phyloP scores from a whole-genome alignment of 352 stramenopile species.

The Thalassiosira allenii region DNA sequence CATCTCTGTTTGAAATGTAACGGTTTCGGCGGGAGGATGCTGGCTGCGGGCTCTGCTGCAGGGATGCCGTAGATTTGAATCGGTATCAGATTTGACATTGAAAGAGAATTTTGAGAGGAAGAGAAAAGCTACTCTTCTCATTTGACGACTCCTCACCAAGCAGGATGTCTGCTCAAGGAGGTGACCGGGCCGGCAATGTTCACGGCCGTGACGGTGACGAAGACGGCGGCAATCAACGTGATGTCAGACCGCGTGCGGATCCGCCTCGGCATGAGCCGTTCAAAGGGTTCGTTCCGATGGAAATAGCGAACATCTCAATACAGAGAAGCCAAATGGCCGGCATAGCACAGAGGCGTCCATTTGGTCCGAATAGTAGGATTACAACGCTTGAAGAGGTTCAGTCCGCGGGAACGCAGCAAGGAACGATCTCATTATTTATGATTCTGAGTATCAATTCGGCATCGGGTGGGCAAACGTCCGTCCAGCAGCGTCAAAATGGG shows the following conservation, averaged over 20 bases:
- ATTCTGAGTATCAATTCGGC: neutral
- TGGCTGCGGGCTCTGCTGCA: neutral
- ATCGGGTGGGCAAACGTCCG: neutral
- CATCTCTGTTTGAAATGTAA: neutral
- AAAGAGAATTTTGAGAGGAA: too few species aligned
- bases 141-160: neutral
- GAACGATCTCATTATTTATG: neutral
- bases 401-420: neutral
- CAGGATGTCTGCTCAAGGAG: too few species aligned
- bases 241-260: neutral
- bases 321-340: too few species aligned
- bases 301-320: neutral
- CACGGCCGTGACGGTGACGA: neutral
- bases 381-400: neutral
- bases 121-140: neutral
- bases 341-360: too few species aligned
- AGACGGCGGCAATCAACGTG: neutral
- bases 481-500: slow-evolving; percentile 2
- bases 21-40: neutral
- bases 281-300: neutral
- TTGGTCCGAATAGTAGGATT: neutral
- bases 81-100: too few species aligned
- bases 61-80: neutral
- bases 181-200: too few species aligned
- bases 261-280: neutral